Evolutionary conservation across 352 stramenopile genomes (phyloP).

Genomic region (Phytopythium chamaehyphon): DNA sequence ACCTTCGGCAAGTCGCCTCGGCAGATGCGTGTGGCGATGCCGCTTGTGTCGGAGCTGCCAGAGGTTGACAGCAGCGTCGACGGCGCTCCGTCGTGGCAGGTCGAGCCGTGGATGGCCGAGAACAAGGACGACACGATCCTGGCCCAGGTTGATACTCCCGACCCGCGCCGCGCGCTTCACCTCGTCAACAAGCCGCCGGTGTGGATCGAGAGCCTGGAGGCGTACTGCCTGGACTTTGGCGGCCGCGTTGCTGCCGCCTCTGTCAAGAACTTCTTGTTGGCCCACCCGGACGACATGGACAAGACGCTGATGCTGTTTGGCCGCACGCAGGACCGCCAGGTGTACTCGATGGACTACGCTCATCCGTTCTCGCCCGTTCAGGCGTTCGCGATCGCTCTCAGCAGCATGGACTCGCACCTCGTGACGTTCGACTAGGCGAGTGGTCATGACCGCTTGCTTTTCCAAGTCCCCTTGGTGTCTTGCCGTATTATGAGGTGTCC

Average conservation of each 20-base stretch:
- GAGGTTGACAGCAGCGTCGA: constrained; percentile 39
- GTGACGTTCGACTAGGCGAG: constrained; percentile 74
- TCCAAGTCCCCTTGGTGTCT: no score
- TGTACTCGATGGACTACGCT: constrained; percentile 88
- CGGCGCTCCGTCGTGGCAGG: constrained; percentile 42
- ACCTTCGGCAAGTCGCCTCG: constrained; percentile 84
- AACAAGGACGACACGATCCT: constrained; percentile 81
- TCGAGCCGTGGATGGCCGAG: constrained; percentile 49
- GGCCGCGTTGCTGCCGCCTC: constrained; percentile 79
- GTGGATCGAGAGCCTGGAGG: constrained; percentile 85
- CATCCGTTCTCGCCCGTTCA: constrained; percentile 83
- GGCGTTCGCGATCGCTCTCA: constrained; percentile 85
- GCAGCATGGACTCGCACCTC: constrained; percentile 85
- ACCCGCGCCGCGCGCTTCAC: constrained; percentile 54
- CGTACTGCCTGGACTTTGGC: constrained; percentile 86
- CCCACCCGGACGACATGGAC: constrained; percentile 81
- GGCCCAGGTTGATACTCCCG: constrained; percentile 64
- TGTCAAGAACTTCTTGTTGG: constrained; percentile 87
- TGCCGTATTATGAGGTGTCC: constrained; percentile 8
- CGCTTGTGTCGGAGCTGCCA: constrained; percentile 38
- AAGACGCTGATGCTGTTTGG: constrained; percentile 87
- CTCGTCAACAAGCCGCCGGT: constrained; percentile 86
- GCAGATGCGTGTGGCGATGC: constrained; percentile 79
- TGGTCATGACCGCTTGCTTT: no score
- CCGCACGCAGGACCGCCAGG: constrained; percentile 78